Conservation (phyloP, 2,329 filamentous ascomycete species). For the Aspergillus sp. region DNA sequence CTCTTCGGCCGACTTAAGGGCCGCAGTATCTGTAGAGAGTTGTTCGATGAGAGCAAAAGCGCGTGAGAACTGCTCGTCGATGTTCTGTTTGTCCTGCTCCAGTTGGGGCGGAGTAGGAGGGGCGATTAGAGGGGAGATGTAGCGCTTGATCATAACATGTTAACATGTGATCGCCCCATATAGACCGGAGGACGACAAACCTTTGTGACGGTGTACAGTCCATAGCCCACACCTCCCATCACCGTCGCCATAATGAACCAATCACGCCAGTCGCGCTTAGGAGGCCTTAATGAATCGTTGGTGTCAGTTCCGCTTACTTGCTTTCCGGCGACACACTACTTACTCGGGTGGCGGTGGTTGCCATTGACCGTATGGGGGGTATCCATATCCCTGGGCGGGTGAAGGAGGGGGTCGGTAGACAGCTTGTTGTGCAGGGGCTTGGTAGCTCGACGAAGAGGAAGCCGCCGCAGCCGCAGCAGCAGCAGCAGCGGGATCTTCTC, state of each 20-base stretch:
- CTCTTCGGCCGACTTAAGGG: constrained; percentile 82
- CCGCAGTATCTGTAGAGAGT: constrained; percentile 82
- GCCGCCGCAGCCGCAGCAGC: constrained; percentile 39
- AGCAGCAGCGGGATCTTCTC: constrained; percentile 55
- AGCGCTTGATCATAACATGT: constrained; percentile 60
- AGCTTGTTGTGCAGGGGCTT: constrained; percentile 40
- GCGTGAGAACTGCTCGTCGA: constrained; percentile 90
- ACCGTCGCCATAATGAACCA: constrained; percentile 99
- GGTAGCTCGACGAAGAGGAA: constrained; percentile 44
- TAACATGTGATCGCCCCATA: background rate
- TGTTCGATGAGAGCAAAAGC: constrained; percentile 91
- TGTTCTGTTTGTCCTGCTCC: constrained; percentile 87
- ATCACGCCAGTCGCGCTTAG: constrained; percentile 90
- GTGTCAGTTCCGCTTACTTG: no score
- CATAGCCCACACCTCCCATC: constrained; percentile 84
- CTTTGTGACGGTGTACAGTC: constrained; percentile 83
- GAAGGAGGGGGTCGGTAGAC: constrained; percentile 42
- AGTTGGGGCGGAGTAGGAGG: constrained; percentile 92
- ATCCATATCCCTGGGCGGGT: constrained; percentile 45
- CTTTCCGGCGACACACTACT: constrained; percentile 16
- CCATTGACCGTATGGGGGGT: constrained; percentile 53
- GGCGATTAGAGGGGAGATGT: constrained; percentile 84
- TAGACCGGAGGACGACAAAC: constrained; percentile 44
- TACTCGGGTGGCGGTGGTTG: constrained; percentile 57
- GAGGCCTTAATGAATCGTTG: constrained; percentile 43